Conservation (phyloP, 2,329 filamentous ascomycete species). For the Microthyrium microscopicum region DNA sequence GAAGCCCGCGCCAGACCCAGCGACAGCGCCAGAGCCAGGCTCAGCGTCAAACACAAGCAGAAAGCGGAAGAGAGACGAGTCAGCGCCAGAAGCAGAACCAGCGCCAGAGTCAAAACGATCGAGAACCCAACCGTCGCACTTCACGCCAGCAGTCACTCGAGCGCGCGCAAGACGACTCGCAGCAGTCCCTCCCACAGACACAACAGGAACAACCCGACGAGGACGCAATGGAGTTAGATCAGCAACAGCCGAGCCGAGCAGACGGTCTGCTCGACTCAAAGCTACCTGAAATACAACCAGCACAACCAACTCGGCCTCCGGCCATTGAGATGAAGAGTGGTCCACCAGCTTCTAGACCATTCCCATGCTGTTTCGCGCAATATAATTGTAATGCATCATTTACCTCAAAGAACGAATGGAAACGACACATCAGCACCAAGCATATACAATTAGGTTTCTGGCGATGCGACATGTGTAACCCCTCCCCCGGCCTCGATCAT, state of each 20-base stretch:
- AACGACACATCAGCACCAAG: conserved; percentile 67
- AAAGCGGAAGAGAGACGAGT: too few relatives aligned
- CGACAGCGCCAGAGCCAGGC: too few relatives aligned
- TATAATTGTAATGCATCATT: conserved; percentile 64
- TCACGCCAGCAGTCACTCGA: too few relatives aligned
- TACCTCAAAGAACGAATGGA: conserved; percentile 85
- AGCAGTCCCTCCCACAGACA: too few relatives aligned
- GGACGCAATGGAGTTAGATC: not conserved
- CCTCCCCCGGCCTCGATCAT: conserved; percentile 10
- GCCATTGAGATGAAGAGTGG: not conserved
- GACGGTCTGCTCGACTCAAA: conserved; percentile 1
- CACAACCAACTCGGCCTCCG: conserved; percentile 1
- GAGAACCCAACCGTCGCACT: too few relatives aligned
- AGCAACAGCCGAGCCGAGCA: conserved; percentile 1
- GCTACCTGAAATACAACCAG: conserved; percentile 4
- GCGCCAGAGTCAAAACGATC: too few relatives aligned
- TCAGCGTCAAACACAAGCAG: too few relatives aligned
- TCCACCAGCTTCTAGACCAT: conserved; percentile 29
- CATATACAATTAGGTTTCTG: conserved; percentile 63
- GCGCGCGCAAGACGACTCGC: too few relatives aligned
- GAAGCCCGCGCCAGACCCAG: too few relatives aligned
- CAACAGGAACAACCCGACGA: not conserved
- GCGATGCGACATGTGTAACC: conserved; percentile 50
- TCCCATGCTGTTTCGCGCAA: conserved; percentile 60
- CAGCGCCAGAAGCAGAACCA: too few relatives aligned